Evolutionary conservation across 2,329 filamentous ascomycete genomes (phyloP), one percentile per base, ranked within the genome.

Genomic region (Arthroderma sp.): DNA sequence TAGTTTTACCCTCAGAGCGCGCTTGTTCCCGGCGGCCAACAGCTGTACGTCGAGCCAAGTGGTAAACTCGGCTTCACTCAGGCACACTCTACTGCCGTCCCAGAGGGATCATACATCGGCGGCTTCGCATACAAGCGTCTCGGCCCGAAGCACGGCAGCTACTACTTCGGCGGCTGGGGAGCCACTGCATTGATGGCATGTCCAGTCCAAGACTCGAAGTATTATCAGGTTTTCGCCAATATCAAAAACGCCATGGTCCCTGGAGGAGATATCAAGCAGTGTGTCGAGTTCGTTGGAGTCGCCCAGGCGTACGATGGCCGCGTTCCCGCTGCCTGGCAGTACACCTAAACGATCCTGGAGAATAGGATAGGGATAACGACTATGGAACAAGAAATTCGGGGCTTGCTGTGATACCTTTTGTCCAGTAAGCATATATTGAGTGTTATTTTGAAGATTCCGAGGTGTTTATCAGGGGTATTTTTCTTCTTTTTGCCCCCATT

Each of bases 1-100:
- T 58, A 23, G 52, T 25, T 11, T 3, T 38, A 17, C 23, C 25
- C n/a, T n/a, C 39, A 80, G 65, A 69, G 72, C 35, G 77, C 81
- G 33, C 66, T 75, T 31, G 83, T 85, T 3, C 82, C 83, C 4
- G 83, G 83, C 28, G 83, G 84, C 25, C 83, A 87, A 64, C 70
- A 75, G 58, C 74, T 84, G 63, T 86, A 81, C 67, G 74, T 86
- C 58, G 72, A 70, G 2, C 72, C 77, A 2, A 68, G 74, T 25
- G 84, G 83, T 4, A 71, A 75, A 8, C 67, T 86, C 58, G 72
- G 74, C 56, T 86, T 80, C 70, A 81, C 81, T 0, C 61, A 64
- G 19, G 74, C 82, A 0, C 81, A 85, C 70, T 82, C 80, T 0
- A 69, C 68, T 1, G 70, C 64, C 57, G 76, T 78, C 4, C 81